phyloP scores from a whole-genome alignment of 2,329 filamentous ascomycete genomes.

The Helotiales sp. region DNA sequence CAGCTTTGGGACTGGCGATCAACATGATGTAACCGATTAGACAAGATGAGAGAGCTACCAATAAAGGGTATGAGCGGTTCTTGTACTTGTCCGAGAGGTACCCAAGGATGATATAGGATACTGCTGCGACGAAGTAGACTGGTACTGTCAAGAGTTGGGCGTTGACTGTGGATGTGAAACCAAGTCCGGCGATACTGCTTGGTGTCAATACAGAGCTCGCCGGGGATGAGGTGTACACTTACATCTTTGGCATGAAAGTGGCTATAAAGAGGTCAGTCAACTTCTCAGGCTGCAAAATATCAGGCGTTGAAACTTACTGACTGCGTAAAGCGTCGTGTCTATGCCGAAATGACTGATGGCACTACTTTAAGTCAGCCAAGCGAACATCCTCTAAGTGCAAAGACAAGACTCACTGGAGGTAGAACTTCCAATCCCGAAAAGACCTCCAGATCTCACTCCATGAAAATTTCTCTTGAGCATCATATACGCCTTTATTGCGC shows the following conservation, averaged over 20 bases:
- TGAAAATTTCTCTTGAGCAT: slow-evolving; percentile 2
- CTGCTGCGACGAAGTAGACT: slow-evolving; percentile 6
- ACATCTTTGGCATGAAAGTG: slow-evolving; percentile 9
- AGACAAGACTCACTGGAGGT: not conserved
- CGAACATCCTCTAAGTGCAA: not conserved
- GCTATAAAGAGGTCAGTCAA: not conserved
- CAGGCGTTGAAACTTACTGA: not conserved
- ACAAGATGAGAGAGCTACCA: not conserved
- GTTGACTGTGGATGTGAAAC: slow-evolving; percentile 3
- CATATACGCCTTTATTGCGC: not conserved
- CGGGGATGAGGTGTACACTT: not conserved
- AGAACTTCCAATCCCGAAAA: slow-evolving; percentile 9
- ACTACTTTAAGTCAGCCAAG: not conserved
- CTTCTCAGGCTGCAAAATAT: not conserved
- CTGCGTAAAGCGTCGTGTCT: slow-evolving; percentile 7
- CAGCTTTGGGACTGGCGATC: not conserved
- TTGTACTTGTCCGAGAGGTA: slow-evolving; percentile 5
- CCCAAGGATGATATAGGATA: slow-evolving; percentile 4
- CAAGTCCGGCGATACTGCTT: slow-evolving; percentile 4
- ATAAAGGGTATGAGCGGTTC: not conserved
- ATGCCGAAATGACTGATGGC: slow-evolving; percentile 7
- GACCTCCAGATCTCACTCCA: slow-evolving; percentile 3
- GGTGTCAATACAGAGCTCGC: not conserved
- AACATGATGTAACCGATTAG: slow-evolving; percentile 5
- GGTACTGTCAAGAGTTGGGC: slow-evolving; percentile 7